Evolutionary conservation across 2,329 filamentous ascomycete species (phyloP).

Genomic region (Trichoderma atrobrunneum): DNA sequence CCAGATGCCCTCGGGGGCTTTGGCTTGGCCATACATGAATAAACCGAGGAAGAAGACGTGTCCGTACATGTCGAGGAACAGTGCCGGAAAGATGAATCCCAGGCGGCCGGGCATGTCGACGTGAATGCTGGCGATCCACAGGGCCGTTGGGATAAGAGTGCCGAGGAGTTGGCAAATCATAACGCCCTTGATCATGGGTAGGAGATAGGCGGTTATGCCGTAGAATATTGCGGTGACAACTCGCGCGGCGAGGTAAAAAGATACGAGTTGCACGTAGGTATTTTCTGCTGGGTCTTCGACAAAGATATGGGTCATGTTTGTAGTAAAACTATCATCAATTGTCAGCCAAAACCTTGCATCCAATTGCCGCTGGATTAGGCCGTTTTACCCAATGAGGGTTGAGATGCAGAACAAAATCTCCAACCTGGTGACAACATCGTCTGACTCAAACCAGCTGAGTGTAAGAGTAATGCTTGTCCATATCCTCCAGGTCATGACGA

Average conservation of each 20-base stretch:
- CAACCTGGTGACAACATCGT: conserved; percentile 58
- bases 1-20: conserved; percentile 23
- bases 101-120: conserved; percentile 53
- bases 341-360: background rate
- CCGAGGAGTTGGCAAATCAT: conserved; percentile 50
- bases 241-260: conserved; percentile 59
- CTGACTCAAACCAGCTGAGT: conserved; percentile 61
- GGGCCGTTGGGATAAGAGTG: conserved; percentile 45
- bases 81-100: conserved; percentile 54
- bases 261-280: conserved; percentile 57
- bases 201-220: conserved; percentile 41
- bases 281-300: conserved; percentile 38
- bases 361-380: background rate
- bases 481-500: conserved; percentile 62
- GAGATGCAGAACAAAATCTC: conserved; percentile 60
- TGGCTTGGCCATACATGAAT: conserved; percentile 31
- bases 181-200: conserved; percentile 57
- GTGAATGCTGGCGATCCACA: conserved; percentile 62
- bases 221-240: conserved; percentile 52
- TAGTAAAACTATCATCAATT: conserved; percentile 47
- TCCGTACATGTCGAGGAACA: conserved; percentile 53
- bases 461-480: conserved; percentile 59
- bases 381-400: conserved; percentile 52
- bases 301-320: conserved; percentile 59
- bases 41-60: conserved; percentile 41